Base-by-base conservation (phyloP, 805 yeast species). In the Wickerhamomyces subpelliculosus region DNA sequence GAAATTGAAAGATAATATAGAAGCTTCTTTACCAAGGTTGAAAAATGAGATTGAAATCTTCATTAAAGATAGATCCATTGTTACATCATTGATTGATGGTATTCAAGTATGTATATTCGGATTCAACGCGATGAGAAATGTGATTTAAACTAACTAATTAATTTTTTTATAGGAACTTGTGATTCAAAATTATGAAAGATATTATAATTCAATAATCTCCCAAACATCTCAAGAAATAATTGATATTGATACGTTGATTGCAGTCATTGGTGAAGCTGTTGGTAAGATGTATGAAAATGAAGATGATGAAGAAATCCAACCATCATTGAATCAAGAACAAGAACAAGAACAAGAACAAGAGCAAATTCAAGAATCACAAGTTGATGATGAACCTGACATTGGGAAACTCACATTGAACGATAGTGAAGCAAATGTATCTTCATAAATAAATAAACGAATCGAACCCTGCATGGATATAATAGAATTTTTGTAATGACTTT, bases 161-260 rank as follows among this genome's bases (percentile, higher is more conserved):
- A 14, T 5, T 34, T 18, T 28, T 30, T 38, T 37, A 41, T 9
- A 29, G 41, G 84, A 80, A 42, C 65, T 75, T 30, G 65, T 84
- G 8, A 55, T 75, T 14, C 72, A 70, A 35, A 66, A 70, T 13
- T 87, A 86, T 54, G 79, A 74, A 36, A 57, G 57, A 13, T 80
- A 73, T 51, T 73, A 73, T 51, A 58, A 58, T 28, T 35, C 48
- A 17, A 46, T 68, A 36, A 50, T 48, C 14, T 54, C 58, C 32
- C 47, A 46, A 24, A 57, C 63, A 7, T 47, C 69, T 8, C 72
- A 73, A 16, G 75, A 70, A 9, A 54, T 84, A 12, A 70, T 82
- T 72, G 86, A 80, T 41, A 66, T 72, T 5, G 94, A 84, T 43
- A 71, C 78, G 0, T 64, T 84, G 44, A 64, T 70, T 27, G 65